Percentiles rank a stretch among this genome's conserved stretches.
Conservation (phyloP, 352 stramenopile genomes). For the Globisporangium ultimum region DNA sequence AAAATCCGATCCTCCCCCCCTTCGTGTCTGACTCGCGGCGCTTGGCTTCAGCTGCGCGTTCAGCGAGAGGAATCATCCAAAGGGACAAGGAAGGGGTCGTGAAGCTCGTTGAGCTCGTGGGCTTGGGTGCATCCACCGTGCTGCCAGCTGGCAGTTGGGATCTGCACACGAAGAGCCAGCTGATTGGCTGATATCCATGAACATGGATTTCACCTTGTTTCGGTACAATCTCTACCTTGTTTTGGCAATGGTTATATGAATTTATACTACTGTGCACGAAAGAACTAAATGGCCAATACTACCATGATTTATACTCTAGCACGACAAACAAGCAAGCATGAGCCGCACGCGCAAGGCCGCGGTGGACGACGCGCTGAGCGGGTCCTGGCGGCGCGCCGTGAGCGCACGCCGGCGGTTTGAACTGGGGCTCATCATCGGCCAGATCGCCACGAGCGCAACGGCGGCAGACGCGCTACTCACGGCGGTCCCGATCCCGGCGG, state of each 20-base stretch:
- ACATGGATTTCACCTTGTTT: not conserved
- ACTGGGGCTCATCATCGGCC: conserved; percentile 59
- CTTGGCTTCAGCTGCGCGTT: not conserved
- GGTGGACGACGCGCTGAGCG: conserved; percentile 24
- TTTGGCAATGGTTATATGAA: not conserved
- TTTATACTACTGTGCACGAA: not conserved
- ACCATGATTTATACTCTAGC: not conserved
- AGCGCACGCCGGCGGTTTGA: conserved; percentile 32
- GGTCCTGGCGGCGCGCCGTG: conserved; percentile 20
- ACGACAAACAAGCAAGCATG: not conserved
- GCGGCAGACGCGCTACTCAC: conserved; percentile 41
- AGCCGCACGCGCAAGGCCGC: conserved; percentile 33
- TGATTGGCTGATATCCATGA: not conserved
- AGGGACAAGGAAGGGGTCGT: no score
- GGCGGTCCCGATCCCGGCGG: conserved; percentile 43
- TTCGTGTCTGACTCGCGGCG: not conserved
- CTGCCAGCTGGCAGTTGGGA: not conserved
- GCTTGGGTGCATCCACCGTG: not conserved
- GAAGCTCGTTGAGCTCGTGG: not conserved
- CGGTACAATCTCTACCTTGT: not conserved
- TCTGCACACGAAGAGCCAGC: not conserved
- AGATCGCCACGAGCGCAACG: conserved; percentile 30
- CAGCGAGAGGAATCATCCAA: no score
- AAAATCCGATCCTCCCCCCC: not conserved
- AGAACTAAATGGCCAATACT: not conserved